Percentiles rank a stretch among this genome's conserved stretches.
phyloP scores from a whole-genome alignment of 768 basidiomycete species.

The Boletus rufocinnamomeus region DNA sequence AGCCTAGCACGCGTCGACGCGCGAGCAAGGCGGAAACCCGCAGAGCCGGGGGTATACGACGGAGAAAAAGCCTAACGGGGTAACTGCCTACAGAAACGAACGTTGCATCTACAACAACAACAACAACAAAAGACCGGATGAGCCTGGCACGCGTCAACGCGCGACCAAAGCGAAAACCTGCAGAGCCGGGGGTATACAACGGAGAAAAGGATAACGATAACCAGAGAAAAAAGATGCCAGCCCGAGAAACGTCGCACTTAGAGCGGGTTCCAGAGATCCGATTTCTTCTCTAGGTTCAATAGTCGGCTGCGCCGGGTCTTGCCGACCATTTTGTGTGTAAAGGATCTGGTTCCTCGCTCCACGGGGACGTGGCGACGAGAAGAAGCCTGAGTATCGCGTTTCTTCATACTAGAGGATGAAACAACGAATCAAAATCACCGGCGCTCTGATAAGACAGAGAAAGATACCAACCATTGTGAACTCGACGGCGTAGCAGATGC shows the following conservation, averaged over 20 bases:
- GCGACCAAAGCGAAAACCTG: neutral
- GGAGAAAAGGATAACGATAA: neutral
- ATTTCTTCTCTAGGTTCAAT: slow-evolving; percentile 1
- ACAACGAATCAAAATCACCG: neutral
- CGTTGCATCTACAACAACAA: neutral
- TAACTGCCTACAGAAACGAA: slow-evolving; percentile 15
- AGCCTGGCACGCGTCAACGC: slow-evolving; percentile 14
- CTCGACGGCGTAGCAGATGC: slow-evolving; percentile 4
- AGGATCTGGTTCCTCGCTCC: slow-evolving; percentile 6
- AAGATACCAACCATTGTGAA: slow-evolving; percentile 18
- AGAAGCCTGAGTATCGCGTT: neutral
- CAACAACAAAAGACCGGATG: slow-evolving; percentile 8
- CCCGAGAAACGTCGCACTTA: neutral
- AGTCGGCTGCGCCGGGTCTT: slow-evolving; percentile 19
- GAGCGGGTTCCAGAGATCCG: slow-evolving; percentile 18
- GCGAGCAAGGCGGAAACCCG: neutral
- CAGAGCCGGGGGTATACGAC: slow-evolving; percentile 1
- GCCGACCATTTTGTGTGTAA: slow-evolving; percentile 4
- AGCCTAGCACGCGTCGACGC: slow-evolving; percentile 15
- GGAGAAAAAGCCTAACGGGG: neutral
- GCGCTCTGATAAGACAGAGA: neutral
- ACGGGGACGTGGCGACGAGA: slow-evolving; percentile 11
- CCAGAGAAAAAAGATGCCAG: neutral
- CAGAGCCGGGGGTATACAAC: slow-evolving; percentile 1
- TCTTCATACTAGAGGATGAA: slow-evolving; percentile 1